These are phyloP conservation scores for Talaromyces islandicus DNA, from an alignment of 2,329 filamentous ascomycete species.

Conservation along the genomic window DNA sequence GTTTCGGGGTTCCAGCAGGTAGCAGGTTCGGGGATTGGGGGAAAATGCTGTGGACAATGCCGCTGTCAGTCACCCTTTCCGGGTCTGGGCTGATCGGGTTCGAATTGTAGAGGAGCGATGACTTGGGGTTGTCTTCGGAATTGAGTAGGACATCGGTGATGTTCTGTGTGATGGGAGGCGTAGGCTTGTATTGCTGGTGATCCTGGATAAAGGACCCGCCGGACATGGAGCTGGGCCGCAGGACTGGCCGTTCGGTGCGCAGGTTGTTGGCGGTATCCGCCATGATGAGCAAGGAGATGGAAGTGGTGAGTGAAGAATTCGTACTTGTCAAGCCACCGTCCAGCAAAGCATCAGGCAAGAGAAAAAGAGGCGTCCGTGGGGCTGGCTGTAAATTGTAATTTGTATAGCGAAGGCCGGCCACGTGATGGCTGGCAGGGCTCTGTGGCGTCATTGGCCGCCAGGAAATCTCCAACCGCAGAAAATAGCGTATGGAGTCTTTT, in stretches of 20 bases:
- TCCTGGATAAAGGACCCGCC: constrained; percentile 43
- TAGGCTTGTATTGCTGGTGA: constrained; percentile 44
- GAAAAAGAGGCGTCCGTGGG: neutral
- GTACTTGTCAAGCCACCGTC: neutral
- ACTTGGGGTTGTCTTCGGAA: constrained; percentile 3
- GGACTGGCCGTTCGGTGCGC: constrained; percentile 34
- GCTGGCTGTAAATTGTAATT: neutral
- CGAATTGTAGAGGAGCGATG: constrained; percentile 21
- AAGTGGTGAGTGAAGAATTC: neutral
- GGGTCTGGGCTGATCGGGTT: constrained; percentile 35
- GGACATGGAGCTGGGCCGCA: constrained; percentile 36
- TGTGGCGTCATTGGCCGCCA: constrained; percentile 4
- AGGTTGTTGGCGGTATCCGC: constrained; percentile 19
- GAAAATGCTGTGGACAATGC: constrained; percentile 42
- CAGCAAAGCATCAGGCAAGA: neutral
- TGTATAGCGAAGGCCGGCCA: neutral
- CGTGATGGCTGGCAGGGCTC: constrained; percentile 4
- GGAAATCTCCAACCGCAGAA: constrained; percentile 4
- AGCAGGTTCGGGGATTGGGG: constrained; percentile 35
- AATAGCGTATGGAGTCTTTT: neutral
- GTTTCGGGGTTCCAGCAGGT: constrained; percentile 33
- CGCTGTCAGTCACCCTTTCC: constrained; percentile 39
- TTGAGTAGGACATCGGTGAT: constrained; percentile 32
- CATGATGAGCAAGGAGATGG: neutral
- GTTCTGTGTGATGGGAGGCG: constrained; percentile 26